A percentile compares a stretch with the other conserved stretches of the same genome.
phyloP scores from a whole-genome alignment of 2,329 filamentous ascomycete species.

The Arthrobotrys entomopaga region DNA sequence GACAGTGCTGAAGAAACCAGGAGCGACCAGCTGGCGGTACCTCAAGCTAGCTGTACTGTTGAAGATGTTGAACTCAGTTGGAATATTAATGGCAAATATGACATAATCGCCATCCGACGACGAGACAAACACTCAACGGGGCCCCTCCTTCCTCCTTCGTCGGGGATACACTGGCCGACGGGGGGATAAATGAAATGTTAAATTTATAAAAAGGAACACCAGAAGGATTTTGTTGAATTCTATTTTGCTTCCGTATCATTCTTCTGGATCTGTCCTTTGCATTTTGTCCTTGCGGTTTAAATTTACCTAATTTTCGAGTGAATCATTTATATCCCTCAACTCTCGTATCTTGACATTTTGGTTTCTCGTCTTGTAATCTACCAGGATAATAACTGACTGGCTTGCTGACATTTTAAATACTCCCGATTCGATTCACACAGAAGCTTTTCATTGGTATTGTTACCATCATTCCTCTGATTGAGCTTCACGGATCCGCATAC shows the following conservation, averaged over 20 bases:
- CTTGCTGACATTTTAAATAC: neutral
- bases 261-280: neutral
- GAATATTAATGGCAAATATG: neutral
- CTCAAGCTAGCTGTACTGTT: slow-evolving; percentile 1
- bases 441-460: neutral
- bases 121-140: neutral
- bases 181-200: neutral
- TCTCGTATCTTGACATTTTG: slow-evolving; percentile 7
- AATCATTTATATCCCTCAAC: slow-evolving; percentile 27
- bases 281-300: neutral
- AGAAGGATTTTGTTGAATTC: neutral
- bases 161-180: neutral
- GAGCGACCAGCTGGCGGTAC: too few species aligned
- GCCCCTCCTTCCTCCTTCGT: neutral
- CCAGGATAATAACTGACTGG: too few species aligned
- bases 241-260: neutral
- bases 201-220: slow-evolving; percentile 1
- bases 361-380: too few species aligned
- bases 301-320: neutral
- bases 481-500: slow-evolving; percentile 1
- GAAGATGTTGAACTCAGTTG: neutral
- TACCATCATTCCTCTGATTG: neutral
- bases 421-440: neutral
- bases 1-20: too few species aligned
- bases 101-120: slow-evolving; percentile 7